A percentile compares a stretch with the other conserved stretches of the same genome.
Evolutionary conservation across 371 early-diverging fungal genomes (phyloP).

Genomic region (Syncephalastrum monosporum): DNA sequence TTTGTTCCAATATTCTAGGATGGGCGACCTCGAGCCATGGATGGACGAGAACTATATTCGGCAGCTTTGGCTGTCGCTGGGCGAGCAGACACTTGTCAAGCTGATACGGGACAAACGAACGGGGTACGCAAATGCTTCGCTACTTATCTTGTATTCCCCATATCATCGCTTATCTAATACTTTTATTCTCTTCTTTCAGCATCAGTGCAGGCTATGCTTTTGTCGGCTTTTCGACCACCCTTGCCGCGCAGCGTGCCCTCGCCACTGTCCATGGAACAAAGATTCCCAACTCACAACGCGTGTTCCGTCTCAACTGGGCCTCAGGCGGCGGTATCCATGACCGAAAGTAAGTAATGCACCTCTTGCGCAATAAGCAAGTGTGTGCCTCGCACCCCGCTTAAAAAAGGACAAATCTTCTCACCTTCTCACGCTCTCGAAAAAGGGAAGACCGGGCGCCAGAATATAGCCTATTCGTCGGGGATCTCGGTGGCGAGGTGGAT

Average conservation of each 20-base stretch:
- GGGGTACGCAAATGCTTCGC: slow-evolving; percentile 37
- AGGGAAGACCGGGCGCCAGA: slow-evolving; percentile 67
- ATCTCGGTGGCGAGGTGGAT: slow-evolving; percentile 74
- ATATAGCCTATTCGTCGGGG: slow-evolving; percentile 87
- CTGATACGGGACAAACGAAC: slow-evolving; percentile 80
- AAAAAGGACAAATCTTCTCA: background rate
- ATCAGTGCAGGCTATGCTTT: slow-evolving; percentile 76
- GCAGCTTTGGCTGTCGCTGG: slow-evolving; percentile 67
- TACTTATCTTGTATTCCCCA: too few species aligned
- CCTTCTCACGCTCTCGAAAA: slow-evolving; percentile 7
- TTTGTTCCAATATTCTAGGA: slow-evolving; percentile 39
- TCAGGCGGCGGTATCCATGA: slow-evolving; percentile 62
- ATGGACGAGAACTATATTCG: slow-evolving; percentile 81
- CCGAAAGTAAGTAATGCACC: slow-evolving; percentile 29
- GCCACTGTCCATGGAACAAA: slow-evolving; percentile 70
- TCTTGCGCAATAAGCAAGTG: too few species aligned
- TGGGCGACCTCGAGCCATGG: slow-evolving; percentile 85
- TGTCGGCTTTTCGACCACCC: slow-evolving; percentile 61
- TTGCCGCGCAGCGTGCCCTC: slow-evolving; percentile 23
- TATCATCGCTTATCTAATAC: too few species aligned
- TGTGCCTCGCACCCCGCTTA: background rate
- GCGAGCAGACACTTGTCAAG: slow-evolving; percentile 79
- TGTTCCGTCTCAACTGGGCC: slow-evolving; percentile 78
- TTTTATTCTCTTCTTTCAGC: slow-evolving; percentile 16
- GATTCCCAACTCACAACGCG: slow-evolving; percentile 76